A percentile compares a stretch with the other conserved stretches of the same genome.
These are phyloP conservation scores for Camelina neglecta DNA, from an alignment of 345 rosid genomes.

Conservation along the genomic window DNA sequence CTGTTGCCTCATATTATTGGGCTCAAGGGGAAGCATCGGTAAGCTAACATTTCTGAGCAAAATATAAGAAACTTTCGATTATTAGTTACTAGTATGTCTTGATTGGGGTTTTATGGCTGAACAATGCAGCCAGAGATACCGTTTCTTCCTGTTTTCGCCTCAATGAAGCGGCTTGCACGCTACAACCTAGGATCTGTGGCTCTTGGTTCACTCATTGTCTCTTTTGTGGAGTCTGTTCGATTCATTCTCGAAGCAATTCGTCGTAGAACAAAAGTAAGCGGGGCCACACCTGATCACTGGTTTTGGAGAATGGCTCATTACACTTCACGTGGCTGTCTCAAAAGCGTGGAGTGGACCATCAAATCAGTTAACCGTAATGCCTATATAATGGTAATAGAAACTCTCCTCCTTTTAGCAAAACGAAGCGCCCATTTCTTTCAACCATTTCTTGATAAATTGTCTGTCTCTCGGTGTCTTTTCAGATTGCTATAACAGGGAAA, in stretches of 20 bases:
- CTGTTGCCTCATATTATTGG: slow-evolving; percentile 98
- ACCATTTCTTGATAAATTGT: slow-evolving; percentile 8
- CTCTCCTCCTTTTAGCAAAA: neutral
- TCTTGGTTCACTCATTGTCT: slow-evolving; percentile 85
- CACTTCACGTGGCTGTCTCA: slow-evolving; percentile 65
- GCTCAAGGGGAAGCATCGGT: slow-evolving; percentile 86
- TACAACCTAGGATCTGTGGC: slow-evolving; percentile 95
- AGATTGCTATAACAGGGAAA: slow-evolving; percentile 96
- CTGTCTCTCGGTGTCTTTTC: slow-evolving; percentile 32
- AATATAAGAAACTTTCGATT: neutral
- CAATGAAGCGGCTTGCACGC: slow-evolving; percentile 86
- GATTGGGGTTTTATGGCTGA: slow-evolving; percentile 20
- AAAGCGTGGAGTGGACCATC: slow-evolving; percentile 75
- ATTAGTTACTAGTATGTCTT: neutral
- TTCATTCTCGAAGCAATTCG: slow-evolving; percentile 91
- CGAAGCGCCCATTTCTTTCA: neutral
- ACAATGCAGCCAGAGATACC: slow-evolving; percentile 82
- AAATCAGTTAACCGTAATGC: slow-evolving; percentile 93
- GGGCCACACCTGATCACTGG: slow-evolving; percentile 64
- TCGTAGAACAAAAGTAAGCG: slow-evolving; percentile 66
- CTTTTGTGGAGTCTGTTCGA: slow-evolving; percentile 91
- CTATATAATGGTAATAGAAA: slow-evolving; percentile 80
- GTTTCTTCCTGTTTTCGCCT: slow-evolving; percentile 93
- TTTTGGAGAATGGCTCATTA: slow-evolving; percentile 60
- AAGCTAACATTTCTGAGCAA: slow-evolving; percentile 41